These are phyloP conservation scores for Actinidia arguta DNA, from an alignment of 179 eudicot genomes.

Conservation along the genomic window DNA sequence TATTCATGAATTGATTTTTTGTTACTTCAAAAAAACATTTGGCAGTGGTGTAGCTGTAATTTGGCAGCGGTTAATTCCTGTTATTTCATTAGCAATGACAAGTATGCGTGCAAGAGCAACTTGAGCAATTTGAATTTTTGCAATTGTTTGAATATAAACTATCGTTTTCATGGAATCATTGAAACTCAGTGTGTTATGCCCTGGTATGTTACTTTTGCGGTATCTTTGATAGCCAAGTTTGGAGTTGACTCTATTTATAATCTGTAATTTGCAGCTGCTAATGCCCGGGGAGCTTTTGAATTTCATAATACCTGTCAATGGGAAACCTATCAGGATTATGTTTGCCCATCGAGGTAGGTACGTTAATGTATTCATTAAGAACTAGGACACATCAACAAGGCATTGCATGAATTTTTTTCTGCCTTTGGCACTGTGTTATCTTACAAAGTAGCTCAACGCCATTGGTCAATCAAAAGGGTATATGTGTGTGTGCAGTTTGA, in stretches of 20 bases:
- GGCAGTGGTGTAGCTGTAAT: too few species aligned
- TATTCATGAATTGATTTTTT: too few species aligned
- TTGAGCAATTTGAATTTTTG: neutral
- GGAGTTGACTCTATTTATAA: neutral
- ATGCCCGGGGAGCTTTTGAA: constrained; percentile 60
- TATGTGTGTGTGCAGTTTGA: constrained; percentile 76
- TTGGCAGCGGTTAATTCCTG: neutral
- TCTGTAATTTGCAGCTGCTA: constrained; percentile 51
- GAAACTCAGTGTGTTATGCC: neutral
- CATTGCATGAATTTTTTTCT: constrained; percentile 55
- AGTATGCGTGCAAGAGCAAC: neutral
- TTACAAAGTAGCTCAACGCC: constrained; percentile 67
- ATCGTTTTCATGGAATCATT: neutral
- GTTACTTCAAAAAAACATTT: too few species aligned
- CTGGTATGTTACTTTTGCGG: too few species aligned
- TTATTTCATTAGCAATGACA: neutral
- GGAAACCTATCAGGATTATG: constrained; percentile 73
- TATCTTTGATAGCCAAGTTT: too few species aligned
- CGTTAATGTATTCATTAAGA: constrained; percentile 73
- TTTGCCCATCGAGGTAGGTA: constrained; percentile 70
- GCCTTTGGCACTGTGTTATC: constrained; percentile 68
- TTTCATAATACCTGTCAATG: constrained; percentile 53
- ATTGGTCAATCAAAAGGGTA: constrained; percentile 60
- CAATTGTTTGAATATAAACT: neutral
- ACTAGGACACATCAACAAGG: constrained; percentile 59